phyloP scores from a whole-genome alignment of 2,329 filamentous ascomycete species.

The Sphaceloma murrayae region DNA sequence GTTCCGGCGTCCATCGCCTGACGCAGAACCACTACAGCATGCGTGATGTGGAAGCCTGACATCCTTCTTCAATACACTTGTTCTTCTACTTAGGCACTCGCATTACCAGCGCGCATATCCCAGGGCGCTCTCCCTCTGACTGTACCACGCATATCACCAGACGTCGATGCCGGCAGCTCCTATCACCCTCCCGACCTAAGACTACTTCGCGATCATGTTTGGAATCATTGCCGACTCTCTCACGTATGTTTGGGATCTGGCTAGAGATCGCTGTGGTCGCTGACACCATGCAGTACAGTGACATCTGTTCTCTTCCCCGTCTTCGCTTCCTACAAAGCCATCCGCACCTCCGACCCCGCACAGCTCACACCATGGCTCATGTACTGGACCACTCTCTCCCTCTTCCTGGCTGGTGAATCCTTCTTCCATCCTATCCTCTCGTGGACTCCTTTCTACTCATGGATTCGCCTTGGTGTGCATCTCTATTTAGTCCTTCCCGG shows the following conservation, averaged over 20 bases:
- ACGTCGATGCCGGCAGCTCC: conserved; percentile 5
- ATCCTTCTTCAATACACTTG: conserved; percentile 10
- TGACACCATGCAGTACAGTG: conserved; percentile 53
- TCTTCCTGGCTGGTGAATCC: conserved; percentile 71
- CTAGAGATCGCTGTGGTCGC: conserved; percentile 18
- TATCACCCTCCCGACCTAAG: neutral
- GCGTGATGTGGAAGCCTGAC: conserved; percentile 9
- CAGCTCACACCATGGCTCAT: conserved; percentile 95
- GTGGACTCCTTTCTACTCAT: conserved; percentile 92
- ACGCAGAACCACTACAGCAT: neutral
- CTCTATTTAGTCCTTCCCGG: conserved; percentile 95
- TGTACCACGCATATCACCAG: neutral
- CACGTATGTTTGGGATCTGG: conserved; percentile 53
- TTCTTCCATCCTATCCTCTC: conserved; percentile 78
- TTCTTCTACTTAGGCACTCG: conserved; percentile 10
- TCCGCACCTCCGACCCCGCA: conserved; percentile 82
- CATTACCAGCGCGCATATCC: neutral
- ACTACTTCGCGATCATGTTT: conserved; percentile 48
- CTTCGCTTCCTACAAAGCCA: conserved; percentile 95
- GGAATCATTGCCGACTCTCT: conserved; percentile 67
- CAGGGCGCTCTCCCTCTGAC: neutral
- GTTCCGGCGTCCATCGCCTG: neutral
- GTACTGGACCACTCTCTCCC: conserved; percentile 93
- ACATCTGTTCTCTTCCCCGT: conserved; percentile 88
- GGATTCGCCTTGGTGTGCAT: conserved; percentile 76